Evolutionary conservation across 371 early-diverging fungal species (phyloP).

Genomic region (Mortierella sp.): DNA sequence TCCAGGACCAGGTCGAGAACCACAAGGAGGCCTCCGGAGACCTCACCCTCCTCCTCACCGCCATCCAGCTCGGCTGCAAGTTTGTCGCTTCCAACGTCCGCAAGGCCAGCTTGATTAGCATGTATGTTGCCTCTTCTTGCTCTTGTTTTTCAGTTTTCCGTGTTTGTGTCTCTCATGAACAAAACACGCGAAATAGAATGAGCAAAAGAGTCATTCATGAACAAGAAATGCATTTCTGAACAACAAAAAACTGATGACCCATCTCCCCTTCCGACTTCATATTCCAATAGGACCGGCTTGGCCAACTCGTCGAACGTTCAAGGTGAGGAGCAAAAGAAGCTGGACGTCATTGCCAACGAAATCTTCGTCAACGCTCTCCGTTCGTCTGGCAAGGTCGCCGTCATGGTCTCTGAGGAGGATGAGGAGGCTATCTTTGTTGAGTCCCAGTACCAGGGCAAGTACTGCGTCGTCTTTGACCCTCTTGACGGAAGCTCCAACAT

Average conservation of each 20-base stretch:
- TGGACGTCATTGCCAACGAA: slow-evolving; percentile 97
- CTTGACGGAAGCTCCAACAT: slow-evolving; percentile 98
- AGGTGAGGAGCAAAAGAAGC: slow-evolving; percentile 97
- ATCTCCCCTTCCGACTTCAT: not conserved
- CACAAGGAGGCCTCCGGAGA: slow-evolving; percentile 94
- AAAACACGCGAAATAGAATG: not conserved
- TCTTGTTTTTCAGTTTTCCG: not conserved
- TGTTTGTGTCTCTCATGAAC: not conserved
- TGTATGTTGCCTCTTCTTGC: slow-evolving; percentile 69
- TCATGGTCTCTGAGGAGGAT: slow-evolving; percentile 97
- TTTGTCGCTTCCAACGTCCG: slow-evolving; percentile 97
- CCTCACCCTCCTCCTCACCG: slow-evolving; percentile 90
- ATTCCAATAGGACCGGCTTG: slow-evolving; percentile 80
- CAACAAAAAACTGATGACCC: not conserved
- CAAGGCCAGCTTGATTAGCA: slow-evolving; percentile 95
- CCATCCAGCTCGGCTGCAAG: slow-evolving; percentile 97
- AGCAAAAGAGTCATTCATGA: not conserved
- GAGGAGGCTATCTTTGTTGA: slow-evolving; percentile 94
- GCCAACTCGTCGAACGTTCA: slow-evolving; percentile 93
- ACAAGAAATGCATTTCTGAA: not conserved
- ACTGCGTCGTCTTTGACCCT: slow-evolving; percentile 98
- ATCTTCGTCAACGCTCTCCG: slow-evolving; percentile 96
- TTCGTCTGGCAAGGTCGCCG: slow-evolving; percentile 92
- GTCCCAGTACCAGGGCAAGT: slow-evolving; percentile 85
- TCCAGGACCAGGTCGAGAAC: slow-evolving; percentile 88